Evolutionary conservation across 495 filamentous ascomycete species (phyloP).

Genomic region (Trichoderma reesei): DNA sequence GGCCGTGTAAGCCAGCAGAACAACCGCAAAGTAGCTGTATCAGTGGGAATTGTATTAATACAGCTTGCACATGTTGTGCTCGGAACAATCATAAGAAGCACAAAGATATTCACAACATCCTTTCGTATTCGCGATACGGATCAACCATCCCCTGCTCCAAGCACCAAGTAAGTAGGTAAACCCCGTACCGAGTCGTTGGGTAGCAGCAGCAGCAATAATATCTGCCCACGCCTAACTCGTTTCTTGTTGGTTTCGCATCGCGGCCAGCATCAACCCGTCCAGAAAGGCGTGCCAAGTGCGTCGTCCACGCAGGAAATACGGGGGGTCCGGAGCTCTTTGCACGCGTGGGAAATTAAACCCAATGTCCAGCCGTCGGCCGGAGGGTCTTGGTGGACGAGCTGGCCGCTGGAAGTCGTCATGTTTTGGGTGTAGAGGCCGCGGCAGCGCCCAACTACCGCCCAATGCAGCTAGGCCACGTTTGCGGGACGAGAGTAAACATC

Average conservation of each 20-base stretch:
- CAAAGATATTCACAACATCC: too few species aligned
- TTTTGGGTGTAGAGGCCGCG: background rate
- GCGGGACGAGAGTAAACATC: background rate
- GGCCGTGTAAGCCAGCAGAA: background rate
- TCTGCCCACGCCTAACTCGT: background rate
- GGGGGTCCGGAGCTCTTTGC: background rate
- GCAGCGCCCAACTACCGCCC: background rate
- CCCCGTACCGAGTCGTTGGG: background rate
- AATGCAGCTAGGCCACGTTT: background rate
- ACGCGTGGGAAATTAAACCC: slow-evolving; percentile 6
- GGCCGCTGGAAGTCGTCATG: background rate
- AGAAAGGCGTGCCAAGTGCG: background rate
- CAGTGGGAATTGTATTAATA: too few species aligned
- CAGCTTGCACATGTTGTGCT: background rate
- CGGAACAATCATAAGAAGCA: background rate
- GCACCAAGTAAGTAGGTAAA: too few species aligned
- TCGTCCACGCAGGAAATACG: too few species aligned
- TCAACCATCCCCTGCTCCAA: too few species aligned
- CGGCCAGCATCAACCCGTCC: background rate
- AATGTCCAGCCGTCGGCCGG: background rate
- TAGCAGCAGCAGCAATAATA: too few species aligned
- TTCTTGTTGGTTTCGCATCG: slow-evolving; percentile 6
- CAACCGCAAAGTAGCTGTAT: too few species aligned
- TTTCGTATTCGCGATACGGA: background rate
- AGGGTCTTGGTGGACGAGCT: background rate